Percentiles rank a stretch among this genome's conserved stretches.
These are phyloP conservation scores for Fusarium xylarioides DNA, from an alignment of 2,329 filamentous ascomycete species.

Conservation along the genomic window DNA sequence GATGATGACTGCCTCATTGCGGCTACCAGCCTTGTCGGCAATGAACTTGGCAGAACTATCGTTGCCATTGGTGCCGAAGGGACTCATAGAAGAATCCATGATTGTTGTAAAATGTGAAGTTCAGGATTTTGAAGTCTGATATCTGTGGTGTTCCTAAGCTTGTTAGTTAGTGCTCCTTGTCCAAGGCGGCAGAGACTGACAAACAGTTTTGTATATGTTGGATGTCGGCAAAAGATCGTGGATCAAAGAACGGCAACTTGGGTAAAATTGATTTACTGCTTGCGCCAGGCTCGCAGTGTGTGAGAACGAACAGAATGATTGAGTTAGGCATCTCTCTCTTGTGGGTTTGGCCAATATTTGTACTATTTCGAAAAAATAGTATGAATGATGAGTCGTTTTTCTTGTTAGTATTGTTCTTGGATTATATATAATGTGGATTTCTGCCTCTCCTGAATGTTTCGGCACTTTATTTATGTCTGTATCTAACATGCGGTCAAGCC, in stretches of 20 bases:
- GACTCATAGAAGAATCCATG: constrained; percentile 21
- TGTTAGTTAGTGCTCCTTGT: not conserved
- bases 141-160: not conserved
- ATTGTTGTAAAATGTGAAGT: not conserved
- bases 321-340: not conserved
- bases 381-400: not conserved
- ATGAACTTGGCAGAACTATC: not conserved
- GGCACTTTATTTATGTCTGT: constrained; percentile 3
- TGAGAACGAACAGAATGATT: not conserved
- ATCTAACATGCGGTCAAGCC: not conserved
- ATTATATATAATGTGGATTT: not conserved
- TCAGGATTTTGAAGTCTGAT: not conserved
- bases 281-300: not conserved
- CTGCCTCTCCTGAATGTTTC: not conserved
- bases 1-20: constrained; percentile 10
- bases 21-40: not conserved
- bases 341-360: constrained; percentile 11
- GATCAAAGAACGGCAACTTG: not conserved
- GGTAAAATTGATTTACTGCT: not conserved
- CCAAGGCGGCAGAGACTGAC: not conserved
- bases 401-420: constrained; percentile 5
- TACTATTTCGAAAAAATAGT: not conserved
- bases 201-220: not conserved
- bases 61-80: not conserved
- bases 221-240: not conserved